Evolutionary conservation across 1,139 yeast species (phyloP), one percentile per base, ranked within the genome.

Genomic region (Meyerozyma guilliermondii): DNA sequence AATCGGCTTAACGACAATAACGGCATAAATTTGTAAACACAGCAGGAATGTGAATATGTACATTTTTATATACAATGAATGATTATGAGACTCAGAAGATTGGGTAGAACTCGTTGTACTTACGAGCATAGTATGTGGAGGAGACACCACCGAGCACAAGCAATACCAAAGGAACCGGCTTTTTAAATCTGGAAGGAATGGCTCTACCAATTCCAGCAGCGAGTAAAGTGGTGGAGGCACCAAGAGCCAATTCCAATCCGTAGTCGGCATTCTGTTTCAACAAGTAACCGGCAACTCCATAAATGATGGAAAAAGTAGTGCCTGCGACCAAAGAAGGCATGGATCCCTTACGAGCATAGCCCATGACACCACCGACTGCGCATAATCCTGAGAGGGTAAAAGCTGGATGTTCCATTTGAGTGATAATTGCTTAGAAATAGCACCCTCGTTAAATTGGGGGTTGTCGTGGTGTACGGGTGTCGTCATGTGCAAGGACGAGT

Each of bases 281-380:
- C 52, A 89, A 71, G 63, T 87, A 86, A 29, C 95, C 96, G 1
- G 96, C 84, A 44, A 73, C 60, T 17, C 88, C 94, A 61, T 81
- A 91, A 36, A 84, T 61, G 5, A 78, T 72, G 9, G 94, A 80
- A 50, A 88, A 72, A 0, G 83, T 68, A 8, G 83, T 56, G 27
- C 97, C 97, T 2, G 94, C 95, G 38, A 81, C 65, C 43, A 89
- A 71, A 0, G 96, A 88, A 18, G 96, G 95, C 30, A 83, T 55
- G 2, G 96, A 87, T 13, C 83, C 78, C 56, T 84, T 84, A 52
- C 86, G 84, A 71, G 74, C 58, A 62, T 68, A 86, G 35, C 95
- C 95, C 63, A 81, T 76, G 35, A 79, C 50, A 39, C 95, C 95
- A 42, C 95, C 95, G 46, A 78, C 64, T 47, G 85, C 75, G 56